Evolutionary conservation across 768 basidiomycete genomes (phyloP), one percentile per base, ranked within the genome.

Genomic region (Serendipita vermifera): DNA sequence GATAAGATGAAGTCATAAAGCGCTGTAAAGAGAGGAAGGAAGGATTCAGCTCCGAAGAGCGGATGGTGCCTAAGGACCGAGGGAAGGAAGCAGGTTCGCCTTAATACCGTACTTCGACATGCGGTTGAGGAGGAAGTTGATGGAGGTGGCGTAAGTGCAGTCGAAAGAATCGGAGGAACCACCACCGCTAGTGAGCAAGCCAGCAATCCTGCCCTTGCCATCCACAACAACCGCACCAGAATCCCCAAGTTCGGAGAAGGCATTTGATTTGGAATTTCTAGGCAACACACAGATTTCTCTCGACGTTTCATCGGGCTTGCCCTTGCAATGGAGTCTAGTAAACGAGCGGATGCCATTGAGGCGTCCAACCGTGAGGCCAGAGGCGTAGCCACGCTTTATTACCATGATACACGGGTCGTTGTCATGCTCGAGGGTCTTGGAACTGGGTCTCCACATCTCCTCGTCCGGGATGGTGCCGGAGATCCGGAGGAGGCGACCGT

Each of bases 141-240:
- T 66, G n/a, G 71, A 63, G n/a, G 72, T 73, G 48, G 68, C 69
- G 59, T 72, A 73, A 24, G 72, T 70, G 5, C 69, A 60, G 58
- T 72, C 67, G 29, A 63, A 62, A 55, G 54, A 43, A 61, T 61
- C 38, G 3, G 60, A 58, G 54, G 62, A 59, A 32, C 71, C 70
- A 56, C 60, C 36, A 64, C 71, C 62, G 33, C 68, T 65, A 6
- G 68, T 72, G 48, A 72, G 62, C n/a, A 73, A 55, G 55, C 71
- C 71, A 35, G 64, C 64, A 43, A 71, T 63, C 46, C 68, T 62
- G 40, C 71, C 72, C 59, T 29, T 62, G 59, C 62, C 59, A 58
- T 64, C 64, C 61, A 59, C 65, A 56, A 74, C 63, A 32, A 68
- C 57, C 6, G 71, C 62, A 56, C 72, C 72, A 46, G 70, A 72